Evolutionary conservation across 306 rosid genomes (phyloP), one percentile per base, ranked within the genome.

Genomic region (Ochetophila trinervis): DNA sequence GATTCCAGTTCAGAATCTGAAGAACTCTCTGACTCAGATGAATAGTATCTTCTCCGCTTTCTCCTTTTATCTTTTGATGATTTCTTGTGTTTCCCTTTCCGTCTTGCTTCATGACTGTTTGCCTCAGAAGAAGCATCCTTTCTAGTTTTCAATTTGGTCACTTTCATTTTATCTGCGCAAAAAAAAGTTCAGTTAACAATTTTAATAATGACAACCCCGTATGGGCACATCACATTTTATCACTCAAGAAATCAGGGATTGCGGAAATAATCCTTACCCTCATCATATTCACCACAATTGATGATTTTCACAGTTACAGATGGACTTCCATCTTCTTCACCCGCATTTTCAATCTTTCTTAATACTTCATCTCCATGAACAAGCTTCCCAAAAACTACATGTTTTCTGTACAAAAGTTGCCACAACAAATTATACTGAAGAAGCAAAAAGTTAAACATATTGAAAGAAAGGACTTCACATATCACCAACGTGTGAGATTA

Each of bases 361-460:
- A 93, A 75, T 37, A 93, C 24, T 44, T 78, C 80, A 67, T 76
- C 79, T 22, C 99, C 99, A 49, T 81, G 86, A 68, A 80, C 86
- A 87, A 93, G 87, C 79, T 83, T 90, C 63, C 99, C 99, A 77
- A 93, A 93, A 53, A 90, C 94, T 54, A 90, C 79, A 73, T 86
- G 80, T 78, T 93, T 93, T 84, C 99, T 93, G 87, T 60, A 70
- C 63, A 77, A 49, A 76, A 15, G 37, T 72, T 13, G 65, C 36
- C 42, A 68, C 56, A 47, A 18, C 16, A 65, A 63, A 40, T 66
- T 59, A 57, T 60, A 49, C 16, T 67, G 30, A 53, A 60, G 61
- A 73, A 48, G 22, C 44, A 0, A 21, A 5, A 4, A 30, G 35
- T 5, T 20, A 40, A 19, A 32, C 6, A 35, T 7, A 52, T 15